Evolutionary conservation across 768 basidiomycete species (phyloP).

Genomic region (Daedalea quercina): DNA sequence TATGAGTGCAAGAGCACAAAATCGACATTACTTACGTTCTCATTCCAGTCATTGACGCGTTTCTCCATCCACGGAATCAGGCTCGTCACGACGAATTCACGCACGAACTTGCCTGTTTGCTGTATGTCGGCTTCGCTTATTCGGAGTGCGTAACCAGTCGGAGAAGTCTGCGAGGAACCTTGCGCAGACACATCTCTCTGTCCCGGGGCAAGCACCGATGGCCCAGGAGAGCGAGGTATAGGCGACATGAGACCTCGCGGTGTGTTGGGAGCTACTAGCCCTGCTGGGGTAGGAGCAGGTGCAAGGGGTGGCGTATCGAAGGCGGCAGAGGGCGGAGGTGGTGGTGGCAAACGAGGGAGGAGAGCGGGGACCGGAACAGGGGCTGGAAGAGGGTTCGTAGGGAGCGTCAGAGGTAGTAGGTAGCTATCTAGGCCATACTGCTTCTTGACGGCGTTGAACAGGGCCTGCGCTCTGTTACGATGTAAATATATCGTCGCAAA

Average conservation of each 20-base stretch:
- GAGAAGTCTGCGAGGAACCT: not conserved
- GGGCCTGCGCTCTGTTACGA: slow-evolving; percentile 54
- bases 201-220: slow-evolving; percentile 3
- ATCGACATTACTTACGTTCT: slow-evolving; percentile 42
- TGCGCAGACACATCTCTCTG: not conserved
- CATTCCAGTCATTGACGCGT: slow-evolving; percentile 90
- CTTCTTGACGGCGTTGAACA: slow-evolving; percentile 85
- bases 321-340: slow-evolving; percentile 30
- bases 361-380: slow-evolving; percentile 62
- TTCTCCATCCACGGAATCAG: slow-evolving; percentile 97
- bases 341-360: slow-evolving; percentile 61
- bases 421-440: slow-evolving; percentile 77
- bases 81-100: slow-evolving; percentile 87
- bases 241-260: slow-evolving; percentile 7
- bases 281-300: slow-evolving; percentile 10
- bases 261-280: slow-evolving; percentile 25
- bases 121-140: slow-evolving; percentile 71
- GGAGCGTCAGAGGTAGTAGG: slow-evolving; percentile 57
- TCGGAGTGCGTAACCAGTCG: slow-evolving; percentile 29
- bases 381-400: slow-evolving; percentile 48
- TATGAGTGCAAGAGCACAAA: not conserved
- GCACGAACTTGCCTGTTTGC: slow-evolving; percentile 66
- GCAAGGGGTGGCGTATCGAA: slow-evolving; percentile 17
- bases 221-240: slow-evolving; percentile 8
- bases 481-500: too few species aligned